Conservation (phyloP, 2,329 filamentous ascomycete genomes). For the Trichoderma afroharzianum region DNA sequence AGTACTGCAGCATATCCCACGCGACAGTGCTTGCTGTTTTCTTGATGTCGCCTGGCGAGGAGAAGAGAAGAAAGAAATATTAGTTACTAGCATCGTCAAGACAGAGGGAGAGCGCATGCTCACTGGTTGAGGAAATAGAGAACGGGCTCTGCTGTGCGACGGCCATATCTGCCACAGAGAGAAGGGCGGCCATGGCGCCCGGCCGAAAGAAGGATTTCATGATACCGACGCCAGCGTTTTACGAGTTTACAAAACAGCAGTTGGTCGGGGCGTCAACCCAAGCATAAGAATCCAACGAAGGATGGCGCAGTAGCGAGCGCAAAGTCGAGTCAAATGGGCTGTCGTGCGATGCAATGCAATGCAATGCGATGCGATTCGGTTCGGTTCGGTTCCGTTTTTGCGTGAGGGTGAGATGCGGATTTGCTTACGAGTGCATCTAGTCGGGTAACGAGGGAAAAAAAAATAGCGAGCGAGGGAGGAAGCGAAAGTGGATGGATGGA, state of each 20-base stretch:
- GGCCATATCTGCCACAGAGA: conserved; percentile 8
- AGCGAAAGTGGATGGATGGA: conserved; percentile 9
- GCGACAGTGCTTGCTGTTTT: conserved; percentile 38
- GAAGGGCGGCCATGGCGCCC: conserved; percentile 12
- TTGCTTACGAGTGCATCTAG: background rate
- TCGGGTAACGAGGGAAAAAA: background rate
- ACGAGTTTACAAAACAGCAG: background rate
- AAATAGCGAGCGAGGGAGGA: background rate
- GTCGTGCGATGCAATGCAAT: background rate
- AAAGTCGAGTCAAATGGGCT: background rate
- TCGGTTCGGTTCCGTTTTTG: background rate
- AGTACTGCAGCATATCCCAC: conserved; percentile 45
- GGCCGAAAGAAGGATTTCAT: conserved; percentile 10
- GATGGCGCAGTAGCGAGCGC: background rate
- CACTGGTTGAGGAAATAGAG: conserved; percentile 3
- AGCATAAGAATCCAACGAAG: background rate
- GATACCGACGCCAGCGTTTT: background rate
- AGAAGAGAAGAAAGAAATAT: background rate
- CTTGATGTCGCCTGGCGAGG: conserved; percentile 35
- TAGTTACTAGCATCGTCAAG: background rate
- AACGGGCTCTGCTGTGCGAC: conserved; percentile 8
- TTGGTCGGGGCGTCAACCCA: background rate
- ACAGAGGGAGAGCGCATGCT: background rate
- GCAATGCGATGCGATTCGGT: background rate
- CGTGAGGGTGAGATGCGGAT: background rate